Conservation (phyloP, 2,329 filamentous ascomycete species). For the Hyphodiscus sp. region DNA sequence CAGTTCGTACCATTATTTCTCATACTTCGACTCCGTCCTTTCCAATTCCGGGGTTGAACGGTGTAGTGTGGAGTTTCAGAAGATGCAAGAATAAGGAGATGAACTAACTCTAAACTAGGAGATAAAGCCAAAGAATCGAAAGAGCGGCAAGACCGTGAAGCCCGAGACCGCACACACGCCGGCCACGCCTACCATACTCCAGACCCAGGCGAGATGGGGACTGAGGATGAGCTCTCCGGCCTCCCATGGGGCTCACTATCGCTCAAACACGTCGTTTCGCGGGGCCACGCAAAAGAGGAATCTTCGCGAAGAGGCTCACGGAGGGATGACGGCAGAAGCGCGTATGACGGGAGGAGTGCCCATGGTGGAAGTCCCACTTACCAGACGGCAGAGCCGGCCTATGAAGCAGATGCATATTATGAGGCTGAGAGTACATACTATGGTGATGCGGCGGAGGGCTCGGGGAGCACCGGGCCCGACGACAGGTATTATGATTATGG, state of each 20-base stretch:
- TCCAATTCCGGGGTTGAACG: too few relatives aligned
- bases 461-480: constrained; percentile 2
- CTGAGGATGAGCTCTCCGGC: constrained; percentile 52
- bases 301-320: constrained; percentile 34
- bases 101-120: constrained; percentile 38
- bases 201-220: constrained; percentile 47
- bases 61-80: too few relatives aligned
- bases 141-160: constrained; percentile 57
- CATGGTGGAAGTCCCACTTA: not conserved
- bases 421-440: constrained; percentile 21
- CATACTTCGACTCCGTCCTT: not conserved
- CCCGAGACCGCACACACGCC: constrained; percentile 57
- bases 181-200: constrained; percentile 58
- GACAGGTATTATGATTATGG: constrained; percentile 27
- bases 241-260: constrained; percentile 68
- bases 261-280: constrained; percentile 45
- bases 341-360: constrained; percentile 9
- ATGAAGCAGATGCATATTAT: constrained; percentile 23
- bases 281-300: constrained; percentile 38
- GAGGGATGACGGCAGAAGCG: constrained; percentile 19
- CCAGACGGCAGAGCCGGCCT: constrained; percentile 10
- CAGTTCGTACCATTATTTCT: constrained; percentile 44
- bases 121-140: constrained; percentile 64
- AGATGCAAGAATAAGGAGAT: too few relatives aligned
- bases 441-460: constrained; percentile 9